Evolutionary conservation across 768 basidiomycete species (phyloP), one percentile per base, ranked within the genome.

Genomic region (Agaricus sinodeliciosus): DNA sequence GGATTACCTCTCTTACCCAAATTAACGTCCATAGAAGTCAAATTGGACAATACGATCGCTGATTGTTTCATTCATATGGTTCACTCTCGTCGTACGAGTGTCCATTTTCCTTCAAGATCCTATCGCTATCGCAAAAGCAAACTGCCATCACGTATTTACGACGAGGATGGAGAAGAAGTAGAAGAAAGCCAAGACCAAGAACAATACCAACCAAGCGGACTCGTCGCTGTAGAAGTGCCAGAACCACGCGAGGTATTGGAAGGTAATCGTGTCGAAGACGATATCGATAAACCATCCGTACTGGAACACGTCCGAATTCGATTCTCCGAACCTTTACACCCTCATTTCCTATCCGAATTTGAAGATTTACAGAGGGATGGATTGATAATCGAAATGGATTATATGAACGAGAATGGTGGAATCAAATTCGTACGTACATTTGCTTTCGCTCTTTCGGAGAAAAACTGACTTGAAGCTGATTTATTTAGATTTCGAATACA

Each of bases 21-120:
- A 25, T 51, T 74, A 39, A 67, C 63, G 52, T 66, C 61, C 46
- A 65, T 74, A 26, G 69, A 72, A 57, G 59, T 74, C 41, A 69
- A 70, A 15, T 62, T 74, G 39, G 68, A 67, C 49, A 60, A 65
- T 15, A 55, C 65, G 2, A 64, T 66, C 19, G 65, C 65, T 2
- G 63, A 67, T 18, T 56, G 66, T 8, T 70, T 74, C 44, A 61
- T 69, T 22, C 64, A 67, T 26, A 66, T 74, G 64, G 58, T 71
- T 13, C 65, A 72, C 55, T 69, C 69, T 26, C 63, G 71, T 18
- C 45, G 52, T 42, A 54, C 52, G 8, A 54, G 52, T 12, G 31
- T 54, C 18, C 52, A 54, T 42, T 48, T 54, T 26, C 51, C 51
- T 25, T 47, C 44, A 12, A 54, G 47, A 34, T 22, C 37, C n/a